A percentile compares a stretch with the other conserved stretches of the same genome.
These are phyloP conservation scores for Yarrowia sp. DNA, from an alignment of 805 yeast species.

Conservation along the genomic window DNA sequence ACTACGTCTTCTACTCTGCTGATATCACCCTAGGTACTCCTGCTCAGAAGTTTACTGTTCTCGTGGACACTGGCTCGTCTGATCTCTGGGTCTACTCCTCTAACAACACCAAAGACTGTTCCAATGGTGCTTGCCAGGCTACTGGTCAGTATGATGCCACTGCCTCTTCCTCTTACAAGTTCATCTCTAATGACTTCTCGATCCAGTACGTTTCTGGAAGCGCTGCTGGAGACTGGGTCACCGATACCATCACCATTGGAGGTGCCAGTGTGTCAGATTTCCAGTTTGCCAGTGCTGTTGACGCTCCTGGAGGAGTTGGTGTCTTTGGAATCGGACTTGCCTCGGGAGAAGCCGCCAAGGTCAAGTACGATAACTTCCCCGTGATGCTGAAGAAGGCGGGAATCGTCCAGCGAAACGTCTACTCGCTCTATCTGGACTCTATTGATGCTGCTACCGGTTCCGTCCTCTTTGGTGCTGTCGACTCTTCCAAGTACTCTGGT, in stretches of 20 bases:
- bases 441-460: constrained; percentile 48
- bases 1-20: constrained; percentile 30
- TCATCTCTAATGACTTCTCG: constrained; percentile 43
- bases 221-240: constrained; percentile 62
- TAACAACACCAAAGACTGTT: constrained; percentile 20
- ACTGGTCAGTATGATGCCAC: constrained; percentile 37
- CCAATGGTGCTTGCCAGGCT: constrained; percentile 16
- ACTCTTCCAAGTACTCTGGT: constrained; percentile 53
- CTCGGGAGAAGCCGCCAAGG: constrained; percentile 41
- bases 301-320: constrained; percentile 32
- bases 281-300: constrained; percentile 41
- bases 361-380: constrained; percentile 45
- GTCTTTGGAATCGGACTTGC: constrained; percentile 43
- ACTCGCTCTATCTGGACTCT: constrained; percentile 54
- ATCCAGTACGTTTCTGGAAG: constrained; percentile 51
- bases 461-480: constrained; percentile 54
- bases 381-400: constrained; percentile 50
- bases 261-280: constrained; percentile 54
- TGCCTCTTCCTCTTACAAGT: constrained; percentile 44
- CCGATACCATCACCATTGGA: constrained; percentile 63
- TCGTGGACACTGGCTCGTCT: constrained; percentile 75
- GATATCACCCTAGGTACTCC: constrained; percentile 60
- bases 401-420: constrained; percentile 51
- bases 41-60: constrained; percentile 58
- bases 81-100: constrained; percentile 62